Conservation (phyloP, 306 rosid species). For the Trifolium dubium region DNA sequence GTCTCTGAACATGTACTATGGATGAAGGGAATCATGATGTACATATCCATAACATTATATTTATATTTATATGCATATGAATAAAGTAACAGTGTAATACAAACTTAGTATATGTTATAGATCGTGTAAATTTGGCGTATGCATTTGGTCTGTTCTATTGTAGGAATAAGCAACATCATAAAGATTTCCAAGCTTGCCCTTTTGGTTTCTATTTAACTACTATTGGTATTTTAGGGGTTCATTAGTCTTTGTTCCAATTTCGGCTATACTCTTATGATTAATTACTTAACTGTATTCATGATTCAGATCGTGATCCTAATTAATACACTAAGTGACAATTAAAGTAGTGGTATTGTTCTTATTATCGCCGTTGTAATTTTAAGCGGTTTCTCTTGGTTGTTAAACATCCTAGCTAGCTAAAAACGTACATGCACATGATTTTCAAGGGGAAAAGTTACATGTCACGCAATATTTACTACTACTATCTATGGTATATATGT, state of each 20-base stretch:
- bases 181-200: slow-evolving; percentile 37
- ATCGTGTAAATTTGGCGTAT: slow-evolving; percentile 40
- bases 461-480: not conserved
- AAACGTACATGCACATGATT: slow-evolving; percentile 21
- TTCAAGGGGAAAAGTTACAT: not conserved
- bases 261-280: slow-evolving; percentile 17
- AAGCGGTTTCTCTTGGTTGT: slow-evolving; percentile 42
- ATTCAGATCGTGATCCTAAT: slow-evolving; percentile 22
- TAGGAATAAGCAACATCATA: slow-evolving; percentile 31
- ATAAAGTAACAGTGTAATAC: slow-evolving; percentile 10
- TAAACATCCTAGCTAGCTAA: slow-evolving; percentile 26
- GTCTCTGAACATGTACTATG: too few relatives aligned
- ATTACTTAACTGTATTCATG: slow-evolving; percentile 14
- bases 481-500: not conserved
- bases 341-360: slow-evolving; percentile 34
- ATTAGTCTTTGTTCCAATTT: slow-evolving; percentile 22
- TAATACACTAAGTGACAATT: slow-evolving; percentile 37
- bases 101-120: slow-evolving; percentile 9
- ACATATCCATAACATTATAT: not conserved
- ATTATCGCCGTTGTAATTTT: slow-evolving; percentile 44
- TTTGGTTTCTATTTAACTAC: slow-evolving; percentile 38
- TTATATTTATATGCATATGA: slow-evolving; percentile 17
- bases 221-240: slow-evolving; percentile 39
- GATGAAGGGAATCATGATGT: not conserved
- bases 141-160: slow-evolving; percentile 26